Conservation (phyloP, 768 basidiomycete species). For the Termitomyces sp. region DNA sequence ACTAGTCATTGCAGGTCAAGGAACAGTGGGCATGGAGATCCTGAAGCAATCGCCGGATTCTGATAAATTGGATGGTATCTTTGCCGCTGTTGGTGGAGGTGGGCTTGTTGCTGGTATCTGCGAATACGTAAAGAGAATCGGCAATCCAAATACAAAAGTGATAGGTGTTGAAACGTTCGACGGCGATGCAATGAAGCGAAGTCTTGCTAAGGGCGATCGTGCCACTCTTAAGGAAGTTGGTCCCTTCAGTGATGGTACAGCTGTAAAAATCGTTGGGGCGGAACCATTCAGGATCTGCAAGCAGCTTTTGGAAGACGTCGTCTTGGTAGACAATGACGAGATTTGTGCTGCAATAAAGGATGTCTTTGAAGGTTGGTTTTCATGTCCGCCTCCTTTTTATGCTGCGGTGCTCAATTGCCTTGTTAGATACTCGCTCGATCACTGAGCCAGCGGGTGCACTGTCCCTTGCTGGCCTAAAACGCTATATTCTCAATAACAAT, state of each 20-base stretch:
- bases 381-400: background rate
- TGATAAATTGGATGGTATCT: conserved; percentile 76
- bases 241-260: conserved; percentile 96
- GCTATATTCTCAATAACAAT: conserved; percentile 74
- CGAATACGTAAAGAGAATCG: conserved; percentile 91
- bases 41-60: conserved; percentile 81
- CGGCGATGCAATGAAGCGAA: conserved; percentile 89
- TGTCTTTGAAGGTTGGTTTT: conserved; percentile 92
- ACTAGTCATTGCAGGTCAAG: conserved; percentile 94
- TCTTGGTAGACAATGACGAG: conserved; percentile 90
- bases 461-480: conserved; percentile 87
- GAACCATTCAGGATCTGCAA: conserved; percentile 94
- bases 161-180: conserved; percentile 93
- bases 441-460: conserved; percentile 97
- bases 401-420: background rate
- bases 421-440: conserved; percentile 85
- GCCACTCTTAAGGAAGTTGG: conserved; percentile 87
- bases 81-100: conserved; percentile 91
- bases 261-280: conserved; percentile 91
- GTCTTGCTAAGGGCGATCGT: conserved; percentile 74
- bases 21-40: conserved; percentile 92
- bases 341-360: conserved; percentile 99
- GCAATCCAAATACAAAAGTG: conserved; percentile 74
- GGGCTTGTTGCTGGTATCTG: conserved; percentile 88
- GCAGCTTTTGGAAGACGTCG: conserved; percentile 73